Evolutionary conservation across 1,284 basidiomycete species (phyloP), one percentile per base, ranked within the genome.

Genomic region (Chondrostereum purpureum): DNA sequence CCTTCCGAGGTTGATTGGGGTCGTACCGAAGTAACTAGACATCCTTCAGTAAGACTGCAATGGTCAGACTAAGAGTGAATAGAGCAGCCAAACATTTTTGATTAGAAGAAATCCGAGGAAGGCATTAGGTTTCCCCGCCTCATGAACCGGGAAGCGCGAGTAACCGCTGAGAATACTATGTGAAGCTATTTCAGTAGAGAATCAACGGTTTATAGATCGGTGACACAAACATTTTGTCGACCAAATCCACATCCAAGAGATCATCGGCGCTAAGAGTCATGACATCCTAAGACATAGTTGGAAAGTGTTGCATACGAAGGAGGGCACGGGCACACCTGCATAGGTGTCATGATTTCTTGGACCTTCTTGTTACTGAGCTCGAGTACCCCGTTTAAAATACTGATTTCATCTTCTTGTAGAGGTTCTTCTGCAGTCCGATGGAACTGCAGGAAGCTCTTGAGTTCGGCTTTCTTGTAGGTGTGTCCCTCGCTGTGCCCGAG

Each of bases 361-460:
- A 89, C 88, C 18, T 80, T 83, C 63, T 93, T 92, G 17, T 81
- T 79, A 58, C 88, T 92, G 43, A 95, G 72, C 45, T 89, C 88
- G 27, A 92, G 65, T 0, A 94, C 90, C 12, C 88, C 88, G 58
- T 91, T 92, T 36, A 95, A 69, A 53, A 95, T 94, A 41, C 75
- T 77, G 48, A 93, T 92, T 64, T 92, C 88, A 54, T 94, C 88
- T 60, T 94, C 88, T 21, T 88, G 74, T 16, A 95, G 71, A 0
- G 92, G 90, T 59, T 94, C 86, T 60, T 90, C 80, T 39, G 91
- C 82, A 35, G 84, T 81, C 43, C 89, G 73, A 65, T 94, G 90
- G 66, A 93, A 89, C 58, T 92, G 87, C 19, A 98, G 76, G 66
- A 97, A 96, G 0, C 87, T 89, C 65, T 90, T 92, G 39, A 96